phyloP scores from a whole-genome alignment of 2,329 filamentous ascomycete species.

The Pseudocercospora eumusae region DNA sequence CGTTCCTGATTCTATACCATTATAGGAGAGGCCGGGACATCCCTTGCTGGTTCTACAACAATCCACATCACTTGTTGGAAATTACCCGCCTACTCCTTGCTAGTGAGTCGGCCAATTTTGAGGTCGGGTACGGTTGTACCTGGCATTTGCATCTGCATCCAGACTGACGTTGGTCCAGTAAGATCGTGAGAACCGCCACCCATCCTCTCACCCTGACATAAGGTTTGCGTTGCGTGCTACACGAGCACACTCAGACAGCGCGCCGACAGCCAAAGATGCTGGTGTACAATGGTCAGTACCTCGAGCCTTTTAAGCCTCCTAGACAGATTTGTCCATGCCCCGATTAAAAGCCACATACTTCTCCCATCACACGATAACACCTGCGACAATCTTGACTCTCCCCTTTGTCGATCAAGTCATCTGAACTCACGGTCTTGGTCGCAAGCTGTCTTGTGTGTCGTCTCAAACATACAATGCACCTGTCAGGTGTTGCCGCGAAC shows the following conservation, averaged over 20 bases:
- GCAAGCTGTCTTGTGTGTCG: constrained; percentile 31
- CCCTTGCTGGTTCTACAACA: constrained; percentile 37
- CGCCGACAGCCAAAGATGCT: constrained; percentile 24
- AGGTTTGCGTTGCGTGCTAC: constrained; percentile 27
- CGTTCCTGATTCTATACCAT: constrained; percentile 21
- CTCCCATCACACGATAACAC: constrained; percentile 19
- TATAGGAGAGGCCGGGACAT: constrained; percentile 18
- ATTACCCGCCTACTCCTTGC: constrained; percentile 33
- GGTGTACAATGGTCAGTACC: constrained; percentile 37
- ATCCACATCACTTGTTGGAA: constrained; percentile 33
- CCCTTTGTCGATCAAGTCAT: constrained; percentile 27
- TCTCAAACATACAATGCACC: constrained; percentile 25
- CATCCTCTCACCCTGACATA: constrained; percentile 33
- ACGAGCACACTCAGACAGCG: constrained; percentile 28
- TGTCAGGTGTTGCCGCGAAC: constrained; percentile 7
- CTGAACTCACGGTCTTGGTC: constrained; percentile 16
- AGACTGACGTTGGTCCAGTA: constrained; percentile 31
- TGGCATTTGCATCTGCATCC: constrained; percentile 36
- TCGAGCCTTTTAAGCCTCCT: constrained; percentile 23
- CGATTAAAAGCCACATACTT: constrained; percentile 37
- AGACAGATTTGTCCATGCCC: constrained; percentile 25
- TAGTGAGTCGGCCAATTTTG: constrained; percentile 18
- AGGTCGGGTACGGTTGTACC: constrained; percentile 33
- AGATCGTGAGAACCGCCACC: constrained; percentile 31
- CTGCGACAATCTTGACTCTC: constrained; percentile 17